These are phyloP conservation scores for Pseudocohnilembus persalinus DNA, from an alignment of 169 alveolate genomes.

Conservation along the genomic window DNA sequence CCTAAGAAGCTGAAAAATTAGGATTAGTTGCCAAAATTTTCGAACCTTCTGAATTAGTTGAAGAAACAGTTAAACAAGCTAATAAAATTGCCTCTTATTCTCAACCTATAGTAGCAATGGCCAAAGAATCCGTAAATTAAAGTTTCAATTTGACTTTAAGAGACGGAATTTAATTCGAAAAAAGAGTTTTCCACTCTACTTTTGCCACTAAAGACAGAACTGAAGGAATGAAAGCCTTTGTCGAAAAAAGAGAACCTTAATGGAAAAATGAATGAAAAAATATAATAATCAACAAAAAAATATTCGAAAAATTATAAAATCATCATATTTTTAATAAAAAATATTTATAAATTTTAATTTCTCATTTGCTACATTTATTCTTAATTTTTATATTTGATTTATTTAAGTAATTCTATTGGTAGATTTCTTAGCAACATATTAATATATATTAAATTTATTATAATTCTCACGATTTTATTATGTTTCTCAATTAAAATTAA, in stretches of 20 bases:
- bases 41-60: constrained; percentile 62
- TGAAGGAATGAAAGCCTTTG: constrained; percentile 90
- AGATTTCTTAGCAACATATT: no score
- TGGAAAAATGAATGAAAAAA: constrained; percentile 72
- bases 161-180: constrained; percentile 79
- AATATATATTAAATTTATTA: no score
- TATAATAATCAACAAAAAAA: no score
- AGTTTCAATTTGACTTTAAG: constrained; percentile 70
- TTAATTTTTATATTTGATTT: no score
- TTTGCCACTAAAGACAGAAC: constrained; percentile 81
- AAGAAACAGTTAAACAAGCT: constrained; percentile 79
- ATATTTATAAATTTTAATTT: no score
- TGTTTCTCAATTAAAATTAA: no score
- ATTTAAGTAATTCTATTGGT: no score
- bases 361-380: no score
- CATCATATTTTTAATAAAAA: no score
- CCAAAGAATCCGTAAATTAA: constrained; percentile 79
- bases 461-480: no score
- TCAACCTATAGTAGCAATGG: constrained; percentile 70
- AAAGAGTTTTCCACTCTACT: constrained; percentile 79
- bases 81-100: constrained; percentile 73
- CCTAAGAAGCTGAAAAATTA: constrained; percentile 77
- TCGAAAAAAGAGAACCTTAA: constrained; percentile 75
- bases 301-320: no score
- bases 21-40: constrained; percentile 83